Base-by-base conservation (phyloP, 495 filamentous ascomycete genomes). In the Penicillium subrubescens region DNA sequence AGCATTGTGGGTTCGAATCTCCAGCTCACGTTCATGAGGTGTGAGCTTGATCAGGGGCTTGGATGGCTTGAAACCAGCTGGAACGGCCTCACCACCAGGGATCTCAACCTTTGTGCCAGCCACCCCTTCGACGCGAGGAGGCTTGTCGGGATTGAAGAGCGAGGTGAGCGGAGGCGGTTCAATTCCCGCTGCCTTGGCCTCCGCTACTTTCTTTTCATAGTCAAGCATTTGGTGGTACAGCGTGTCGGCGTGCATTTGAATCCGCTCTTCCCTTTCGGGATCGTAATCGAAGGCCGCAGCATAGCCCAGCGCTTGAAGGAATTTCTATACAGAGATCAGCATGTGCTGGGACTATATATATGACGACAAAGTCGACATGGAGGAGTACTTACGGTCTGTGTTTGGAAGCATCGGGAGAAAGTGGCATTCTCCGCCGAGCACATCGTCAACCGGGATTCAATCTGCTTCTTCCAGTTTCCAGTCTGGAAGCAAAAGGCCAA, bases 181-280 rank as follows among this genome's bases (percentile, higher is more conserved):
- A 14, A 56, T 61, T 0, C 89, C 89, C 63, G 87, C 88, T 1
- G 82, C 79, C 76, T 87, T 88, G 23, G 91, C 91, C 67, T 86
- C 81, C 59, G 88, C 82, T 25, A 90, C 84, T 66, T 81, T 83
- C 44, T 77, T 77, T 77, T 97, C 92, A 71, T 93, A 92, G 54
- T 84, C 82, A 21, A 94, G 75, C 89, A 97, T 90, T 64, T 88
- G 84, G 65, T 95, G 92, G 73, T 93, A 97, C 35, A 97, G 81
- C 59, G 84, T 87, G 77, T 97, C 93, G 56, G 92, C 94, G 75
- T 96, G 92, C 90, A 99, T 91, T 78, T 99, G 95, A 63, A 99
- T 96, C 60, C 86, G 81, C 79, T 98, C 95, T 67, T 96, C 91
- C 56, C 89, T 83, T 50, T 89, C 89, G 15, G 73, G 67, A 39